phyloP scores from a whole-genome alignment of 2,329 filamentous ascomycete species.

The Bretziella fagacearum region DNA sequence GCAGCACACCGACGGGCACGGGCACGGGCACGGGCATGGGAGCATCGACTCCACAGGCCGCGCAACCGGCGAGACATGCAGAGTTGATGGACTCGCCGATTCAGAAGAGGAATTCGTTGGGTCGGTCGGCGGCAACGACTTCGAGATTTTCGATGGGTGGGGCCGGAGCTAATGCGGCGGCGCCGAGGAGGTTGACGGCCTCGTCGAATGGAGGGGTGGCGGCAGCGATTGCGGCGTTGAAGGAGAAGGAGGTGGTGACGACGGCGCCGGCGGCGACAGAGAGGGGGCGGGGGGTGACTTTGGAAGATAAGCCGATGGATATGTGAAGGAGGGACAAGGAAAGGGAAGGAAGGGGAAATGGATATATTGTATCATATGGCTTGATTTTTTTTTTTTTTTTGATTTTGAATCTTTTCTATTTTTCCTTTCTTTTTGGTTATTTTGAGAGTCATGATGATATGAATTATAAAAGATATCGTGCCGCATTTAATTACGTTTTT shows the following conservation, averaged over 20 bases:
- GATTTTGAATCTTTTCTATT: constrained; percentile 18
- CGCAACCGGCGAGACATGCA: constrained; percentile 13
- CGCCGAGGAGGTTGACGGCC: constrained; percentile 22
- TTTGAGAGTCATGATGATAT: no score
- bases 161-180: no score
- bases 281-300: constrained; percentile 27
- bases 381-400: constrained; percentile 25
- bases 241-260: constrained; percentile 13
- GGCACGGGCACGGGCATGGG: constrained; percentile 4
- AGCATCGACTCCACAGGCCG: background rate
- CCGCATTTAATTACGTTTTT: no score
- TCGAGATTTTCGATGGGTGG: constrained; percentile 29
- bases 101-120: constrained; percentile 50
- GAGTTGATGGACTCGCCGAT: constrained; percentile 21
- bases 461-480: no score
- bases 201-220: constrained; percentile 17
- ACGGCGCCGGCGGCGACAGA: background rate
- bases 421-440: constrained; percentile 2
- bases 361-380: background rate
- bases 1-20: background rate
- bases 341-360: background rate
- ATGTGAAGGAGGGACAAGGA: constrained; percentile 22
- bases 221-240: constrained; percentile 14
- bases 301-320: constrained; percentile 37
- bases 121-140: constrained; percentile 28